Conservation (phyloP, 129 eudicot species). For the Escallonia rubra region DNA sequence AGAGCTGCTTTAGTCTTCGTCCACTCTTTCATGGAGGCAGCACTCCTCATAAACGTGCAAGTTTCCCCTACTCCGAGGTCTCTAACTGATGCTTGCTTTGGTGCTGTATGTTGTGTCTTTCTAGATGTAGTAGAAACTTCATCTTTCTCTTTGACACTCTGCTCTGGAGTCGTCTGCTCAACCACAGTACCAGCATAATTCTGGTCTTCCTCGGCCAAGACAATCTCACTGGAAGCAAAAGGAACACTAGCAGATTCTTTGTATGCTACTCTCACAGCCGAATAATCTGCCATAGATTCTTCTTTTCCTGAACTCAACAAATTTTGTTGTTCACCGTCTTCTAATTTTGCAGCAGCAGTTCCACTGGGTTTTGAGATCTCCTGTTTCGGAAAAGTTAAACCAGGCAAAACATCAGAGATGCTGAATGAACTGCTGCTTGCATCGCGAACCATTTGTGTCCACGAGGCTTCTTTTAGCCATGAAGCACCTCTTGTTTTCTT, state of each 20-base stretch:
- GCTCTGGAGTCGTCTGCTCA: background rate
- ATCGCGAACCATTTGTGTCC: constrained; percentile 60
- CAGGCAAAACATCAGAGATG: constrained; percentile 68
- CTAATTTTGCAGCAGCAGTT: constrained; percentile 1
- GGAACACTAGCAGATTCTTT: constrained; percentile 11
- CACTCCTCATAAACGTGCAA: constrained; percentile 77
- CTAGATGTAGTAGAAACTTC: constrained; percentile 16
- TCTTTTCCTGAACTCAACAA: background rate
- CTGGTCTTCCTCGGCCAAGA: background rate
- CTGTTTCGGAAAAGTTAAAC: constrained; percentile 28
- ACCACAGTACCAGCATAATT: no score
- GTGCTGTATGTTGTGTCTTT: constrained; percentile 16
- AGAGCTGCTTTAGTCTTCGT: constrained; percentile 48
- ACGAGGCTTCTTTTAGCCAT: constrained; percentile 79
- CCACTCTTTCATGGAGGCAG: constrained; percentile 77
- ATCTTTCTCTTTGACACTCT: background rate
- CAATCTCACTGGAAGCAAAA: background rate
- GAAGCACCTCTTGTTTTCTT: constrained; percentile 51
- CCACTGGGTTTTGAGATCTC: constrained; percentile 8
- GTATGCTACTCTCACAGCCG: constrained; percentile 15
- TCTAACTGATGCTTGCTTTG: constrained; percentile 12
- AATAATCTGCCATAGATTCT: constrained; percentile 8
- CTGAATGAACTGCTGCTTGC: constrained; percentile 58
- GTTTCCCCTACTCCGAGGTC: constrained; percentile 35
- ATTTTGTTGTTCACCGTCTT: background rate